Conservation (phyloP, 2,329 filamentous ascomycete species). For the Sclerotinia borealis region DNA sequence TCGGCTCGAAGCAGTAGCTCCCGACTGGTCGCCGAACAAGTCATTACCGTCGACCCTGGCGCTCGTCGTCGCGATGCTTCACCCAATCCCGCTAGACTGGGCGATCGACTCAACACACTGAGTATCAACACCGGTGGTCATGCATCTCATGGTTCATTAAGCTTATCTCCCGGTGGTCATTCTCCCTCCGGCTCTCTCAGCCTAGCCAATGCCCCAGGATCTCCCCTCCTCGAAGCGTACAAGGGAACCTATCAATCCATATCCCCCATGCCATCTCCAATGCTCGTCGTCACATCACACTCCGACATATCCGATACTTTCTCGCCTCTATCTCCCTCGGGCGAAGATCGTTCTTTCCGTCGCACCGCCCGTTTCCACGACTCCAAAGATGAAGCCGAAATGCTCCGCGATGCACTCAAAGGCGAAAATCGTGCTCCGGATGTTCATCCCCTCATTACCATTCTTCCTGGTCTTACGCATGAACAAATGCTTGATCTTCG, state of each 20-base stretch:
- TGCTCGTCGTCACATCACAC: slow-evolving; percentile 43
- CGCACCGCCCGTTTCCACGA: slow-evolving; percentile 77
- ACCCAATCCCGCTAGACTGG: slow-evolving; percentile 22
- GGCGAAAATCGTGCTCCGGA: slow-evolving; percentile 55
- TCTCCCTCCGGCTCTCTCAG: slow-evolving; percentile 30
- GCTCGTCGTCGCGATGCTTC: slow-evolving; percentile 22
- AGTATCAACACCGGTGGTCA: slow-evolving; percentile 29
- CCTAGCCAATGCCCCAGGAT: slow-evolving; percentile 59
- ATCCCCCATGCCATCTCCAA: slow-evolving; percentile 85
- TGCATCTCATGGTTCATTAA: slow-evolving; percentile 13
- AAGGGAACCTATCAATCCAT: slow-evolving; percentile 90
- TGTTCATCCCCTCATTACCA: slow-evolving; percentile 67
- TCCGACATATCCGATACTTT: slow-evolving; percentile 47
- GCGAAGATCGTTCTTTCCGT: slow-evolving; percentile 34
- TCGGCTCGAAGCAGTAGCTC: slow-evolving; percentile 14
- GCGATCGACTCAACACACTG: slow-evolving; percentile 29
- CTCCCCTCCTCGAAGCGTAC: slow-evolving; percentile 86
- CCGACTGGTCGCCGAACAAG: slow-evolving; percentile 20
- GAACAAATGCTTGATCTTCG: slow-evolving; percentile 84
- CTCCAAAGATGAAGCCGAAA: slow-evolving; percentile 68
- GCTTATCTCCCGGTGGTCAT: neutral
- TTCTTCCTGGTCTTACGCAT: slow-evolving; percentile 76
- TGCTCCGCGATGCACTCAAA: slow-evolving; percentile 66
- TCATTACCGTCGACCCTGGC: slow-evolving; percentile 30
- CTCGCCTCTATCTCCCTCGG: slow-evolving; percentile 47